A percentile compares a stretch with the other conserved stretches of the same genome.
Evolutionary conservation across 208 protist species (phyloP).

Genomic region (Leishmania gerbilli): DNA sequence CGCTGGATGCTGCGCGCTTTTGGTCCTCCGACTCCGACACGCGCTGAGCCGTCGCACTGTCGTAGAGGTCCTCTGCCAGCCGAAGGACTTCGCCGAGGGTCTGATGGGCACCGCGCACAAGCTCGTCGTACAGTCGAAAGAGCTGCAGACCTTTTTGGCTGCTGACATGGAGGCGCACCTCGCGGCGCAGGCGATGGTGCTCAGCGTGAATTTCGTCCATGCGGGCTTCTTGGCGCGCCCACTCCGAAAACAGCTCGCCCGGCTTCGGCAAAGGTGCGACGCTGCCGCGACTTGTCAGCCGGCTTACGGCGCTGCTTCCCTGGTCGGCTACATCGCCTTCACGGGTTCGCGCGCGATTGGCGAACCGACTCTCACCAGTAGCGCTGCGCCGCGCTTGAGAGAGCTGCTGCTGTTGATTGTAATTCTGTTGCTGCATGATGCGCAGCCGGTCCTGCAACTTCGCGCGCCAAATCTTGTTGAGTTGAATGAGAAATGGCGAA

Average conservation of each 20-base stretch:
- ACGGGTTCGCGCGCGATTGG: constrained; percentile 5
- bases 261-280: neutral
- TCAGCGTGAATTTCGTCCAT: constrained; percentile 36
- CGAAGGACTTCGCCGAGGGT: constrained; percentile 33
- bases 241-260: constrained; percentile 14
- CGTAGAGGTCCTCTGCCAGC: constrained; percentile 27
- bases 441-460: constrained; percentile 60
- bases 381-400: neutral
- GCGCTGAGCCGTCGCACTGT: constrained; percentile 1
- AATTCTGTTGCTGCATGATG: constrained; percentile 35
- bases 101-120: constrained; percentile 40
- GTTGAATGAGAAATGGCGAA: constrained; percentile 77
- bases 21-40: neutral
- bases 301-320: constrained; percentile 1
- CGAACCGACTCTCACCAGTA: neutral
- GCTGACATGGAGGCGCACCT: constrained; percentile 75
- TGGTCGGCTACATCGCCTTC: neutral
- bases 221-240: constrained; percentile 19
- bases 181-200: constrained; percentile 62
- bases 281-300: constrained; percentile 1
- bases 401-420: constrained; percentile 16
- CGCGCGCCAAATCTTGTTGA: constrained; percentile 82
- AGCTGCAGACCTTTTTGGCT: constrained; percentile 67
- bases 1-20: neutral
- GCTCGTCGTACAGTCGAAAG: constrained; percentile 66